phyloP scores from a whole-genome alignment of 2,329 filamentous ascomycete genomes.

The Dactylonectria estremocensis region DNA sequence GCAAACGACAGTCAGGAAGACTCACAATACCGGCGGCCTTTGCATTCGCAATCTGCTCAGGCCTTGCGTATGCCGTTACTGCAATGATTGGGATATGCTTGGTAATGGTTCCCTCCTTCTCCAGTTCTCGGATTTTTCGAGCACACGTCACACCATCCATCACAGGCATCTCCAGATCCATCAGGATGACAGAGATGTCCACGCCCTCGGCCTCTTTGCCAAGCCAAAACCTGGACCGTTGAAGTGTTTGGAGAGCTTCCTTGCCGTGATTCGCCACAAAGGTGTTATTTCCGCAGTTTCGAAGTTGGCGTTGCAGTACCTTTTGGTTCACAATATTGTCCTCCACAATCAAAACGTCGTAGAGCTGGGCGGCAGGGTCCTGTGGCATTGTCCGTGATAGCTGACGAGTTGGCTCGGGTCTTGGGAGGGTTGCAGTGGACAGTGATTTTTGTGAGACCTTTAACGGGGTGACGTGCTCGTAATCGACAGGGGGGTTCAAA shows the following conservation, averaged over 20 bases:
- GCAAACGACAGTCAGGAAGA: slow-evolving; percentile 33
- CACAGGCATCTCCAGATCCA: slow-evolving; percentile 88
- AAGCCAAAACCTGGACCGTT: slow-evolving; percentile 70
- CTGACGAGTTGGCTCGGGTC: slow-evolving; percentile 39
- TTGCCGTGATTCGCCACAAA: slow-evolving; percentile 76
- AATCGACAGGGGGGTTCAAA: slow-evolving; percentile 56
- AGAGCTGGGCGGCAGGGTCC: slow-evolving; percentile 52
- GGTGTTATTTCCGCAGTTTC: slow-evolving; percentile 72
- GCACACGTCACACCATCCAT: slow-evolving; percentile 87
- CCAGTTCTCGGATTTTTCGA: slow-evolving; percentile 77
- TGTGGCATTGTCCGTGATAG: slow-evolving; percentile 32
- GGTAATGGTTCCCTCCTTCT: slow-evolving; percentile 72
- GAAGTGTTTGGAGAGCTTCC: slow-evolving; percentile 72
- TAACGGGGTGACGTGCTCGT: slow-evolving; percentile 55
- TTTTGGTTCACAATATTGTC: slow-evolving; percentile 79
- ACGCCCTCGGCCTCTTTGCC: slow-evolving; percentile 63
- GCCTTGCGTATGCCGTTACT: slow-evolving; percentile 86
- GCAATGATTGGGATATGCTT: slow-evolving; percentile 83
- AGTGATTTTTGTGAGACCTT: slow-evolving; percentile 53
- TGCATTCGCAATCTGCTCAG: slow-evolving; percentile 81
- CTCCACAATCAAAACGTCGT: slow-evolving; percentile 76
- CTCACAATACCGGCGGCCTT: slow-evolving; percentile 81
- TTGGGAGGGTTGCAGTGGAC: slow-evolving; percentile 33
- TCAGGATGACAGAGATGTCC: slow-evolving; percentile 78
- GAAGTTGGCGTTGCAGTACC: slow-evolving; percentile 73